These are phyloP conservation scores for Rhamnella rubrinervis DNA, from an alignment of 331 rosid genomes.

Conservation along the genomic window DNA sequence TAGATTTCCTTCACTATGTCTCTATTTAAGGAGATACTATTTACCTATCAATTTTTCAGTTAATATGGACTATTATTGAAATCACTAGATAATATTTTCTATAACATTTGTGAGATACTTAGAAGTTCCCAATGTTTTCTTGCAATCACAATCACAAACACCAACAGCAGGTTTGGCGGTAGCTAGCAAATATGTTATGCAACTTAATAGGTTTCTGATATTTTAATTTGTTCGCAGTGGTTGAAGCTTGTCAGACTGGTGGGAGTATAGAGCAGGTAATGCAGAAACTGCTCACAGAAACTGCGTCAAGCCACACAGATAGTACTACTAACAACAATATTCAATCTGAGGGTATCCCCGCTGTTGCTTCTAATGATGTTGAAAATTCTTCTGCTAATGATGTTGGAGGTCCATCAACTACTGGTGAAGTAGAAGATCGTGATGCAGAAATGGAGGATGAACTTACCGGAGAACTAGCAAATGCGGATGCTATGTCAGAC, in stretches of 20 bases:
- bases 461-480: constrained; percentile 66
- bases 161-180: neutral
- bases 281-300: constrained; percentile 41
- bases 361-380: constrained; percentile 20
- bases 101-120: neutral
- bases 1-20: too few relatives aligned
- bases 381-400: constrained; percentile 51
- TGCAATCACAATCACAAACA: neutral
- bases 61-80: too few relatives aligned
- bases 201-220: constrained; percentile 19
- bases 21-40: too few relatives aligned
- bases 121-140: neutral
- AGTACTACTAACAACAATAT: constrained; percentile 14
- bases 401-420: constrained; percentile 40
- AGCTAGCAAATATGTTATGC: neutral
- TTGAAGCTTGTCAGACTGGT: constrained; percentile 55
- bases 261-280: constrained; percentile 50
- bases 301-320: constrained; percentile 13
- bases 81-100: too few relatives aligned
- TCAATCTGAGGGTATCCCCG: constrained; percentile 26
- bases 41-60: too few relatives aligned
- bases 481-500: constrained; percentile 59
- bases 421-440: constrained; percentile 37
- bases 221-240: constrained; percentile 48
- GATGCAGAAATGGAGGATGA: constrained; percentile 84